These are phyloP conservation scores for Diaporthe capsici DNA, from an alignment of 2,329 filamentous ascomycete genomes.

Conservation along the genomic window DNA sequence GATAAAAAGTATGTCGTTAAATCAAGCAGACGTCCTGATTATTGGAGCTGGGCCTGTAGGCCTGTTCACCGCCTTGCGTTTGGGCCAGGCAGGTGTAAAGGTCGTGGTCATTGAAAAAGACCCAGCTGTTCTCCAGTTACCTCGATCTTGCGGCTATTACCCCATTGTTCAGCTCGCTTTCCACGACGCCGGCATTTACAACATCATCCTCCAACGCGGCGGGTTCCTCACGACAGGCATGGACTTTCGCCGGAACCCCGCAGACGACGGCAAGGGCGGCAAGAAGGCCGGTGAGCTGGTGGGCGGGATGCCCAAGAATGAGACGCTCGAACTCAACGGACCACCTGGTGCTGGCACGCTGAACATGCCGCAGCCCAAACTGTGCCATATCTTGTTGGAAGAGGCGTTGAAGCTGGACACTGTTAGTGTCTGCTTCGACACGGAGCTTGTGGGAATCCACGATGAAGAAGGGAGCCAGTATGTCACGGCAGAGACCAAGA, in stretches of 20 bases:
- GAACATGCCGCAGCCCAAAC: slow-evolving; percentile 15
- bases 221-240: slow-evolving; percentile 2
- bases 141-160: slow-evolving; percentile 13
- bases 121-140: not conserved
- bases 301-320: not conserved
- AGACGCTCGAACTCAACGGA: not conserved
- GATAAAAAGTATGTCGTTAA: not conserved
- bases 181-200: not conserved
- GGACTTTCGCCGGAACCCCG: not conserved
- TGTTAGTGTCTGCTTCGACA: not conserved
- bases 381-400: not conserved
- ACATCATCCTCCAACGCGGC: not conserved
- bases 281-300: slow-evolving; percentile 13
- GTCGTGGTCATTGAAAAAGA: slow-evolving; percentile 11
- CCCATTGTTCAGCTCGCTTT: not conserved
- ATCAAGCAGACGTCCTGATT: not conserved
- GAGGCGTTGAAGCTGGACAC: not conserved
- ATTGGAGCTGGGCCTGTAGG: slow-evolving; percentile 6
- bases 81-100: not conserved
- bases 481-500: not conserved
- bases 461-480: not conserved
- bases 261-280: not conserved
- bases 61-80: not conserved
- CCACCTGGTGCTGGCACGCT: not conserved
- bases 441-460: not conserved